phyloP scores from a whole-genome alignment of 441 rosid species.

The Hura crepitans region DNA sequence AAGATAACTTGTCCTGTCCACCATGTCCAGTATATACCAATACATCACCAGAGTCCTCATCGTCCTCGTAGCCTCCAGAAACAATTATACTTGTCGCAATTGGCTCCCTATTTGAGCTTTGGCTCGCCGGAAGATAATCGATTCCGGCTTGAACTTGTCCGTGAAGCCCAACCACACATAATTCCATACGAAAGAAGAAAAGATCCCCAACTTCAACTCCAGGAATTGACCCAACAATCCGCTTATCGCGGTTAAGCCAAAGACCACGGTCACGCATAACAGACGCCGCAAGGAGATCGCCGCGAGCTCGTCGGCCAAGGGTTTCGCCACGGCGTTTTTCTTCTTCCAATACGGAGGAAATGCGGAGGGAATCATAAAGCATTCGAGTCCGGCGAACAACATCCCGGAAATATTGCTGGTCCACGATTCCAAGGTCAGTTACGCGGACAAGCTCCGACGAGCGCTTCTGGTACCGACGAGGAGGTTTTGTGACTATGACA shows the following conservation, averaged over 20 bases:
- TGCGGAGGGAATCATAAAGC: constrained; percentile 60
- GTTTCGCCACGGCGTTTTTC: constrained; percentile 28
- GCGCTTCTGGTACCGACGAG: constrained; percentile 33
- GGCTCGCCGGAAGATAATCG: constrained; percentile 51
- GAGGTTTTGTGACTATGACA: constrained; percentile 27
- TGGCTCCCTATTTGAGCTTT: constrained; percentile 69
- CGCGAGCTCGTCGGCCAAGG: constrained; percentile 41
- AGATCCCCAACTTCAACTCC: constrained; percentile 70
- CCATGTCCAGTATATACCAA: constrained; percentile 78
- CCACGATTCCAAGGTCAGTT: constrained; percentile 54
- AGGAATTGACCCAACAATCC: constrained; percentile 72
- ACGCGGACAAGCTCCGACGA: constrained; percentile 83
- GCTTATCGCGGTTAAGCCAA: constrained; percentile 66
- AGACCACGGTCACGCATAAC: constrained; percentile 53
- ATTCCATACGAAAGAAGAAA: constrained; percentile 65
- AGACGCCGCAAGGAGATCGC: constrained; percentile 62
- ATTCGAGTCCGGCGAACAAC: constrained; percentile 57
- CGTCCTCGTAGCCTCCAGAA: constrained; percentile 88
- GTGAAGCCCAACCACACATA: constrained; percentile 71
- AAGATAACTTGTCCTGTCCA: constrained; percentile 63
- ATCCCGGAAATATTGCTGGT: constrained; percentile 59
- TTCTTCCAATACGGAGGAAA: constrained; percentile 47
- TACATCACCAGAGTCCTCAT: constrained; percentile 65
- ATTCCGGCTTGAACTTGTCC: constrained; percentile 84
- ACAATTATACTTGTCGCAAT: constrained; percentile 76